A percentile compares a stretch with the other conserved stretches of the same genome.
These are phyloP conservation scores for Spirogloea muscicola DNA, from an alignment of 139 green algal species.

Conservation along the genomic window DNA sequence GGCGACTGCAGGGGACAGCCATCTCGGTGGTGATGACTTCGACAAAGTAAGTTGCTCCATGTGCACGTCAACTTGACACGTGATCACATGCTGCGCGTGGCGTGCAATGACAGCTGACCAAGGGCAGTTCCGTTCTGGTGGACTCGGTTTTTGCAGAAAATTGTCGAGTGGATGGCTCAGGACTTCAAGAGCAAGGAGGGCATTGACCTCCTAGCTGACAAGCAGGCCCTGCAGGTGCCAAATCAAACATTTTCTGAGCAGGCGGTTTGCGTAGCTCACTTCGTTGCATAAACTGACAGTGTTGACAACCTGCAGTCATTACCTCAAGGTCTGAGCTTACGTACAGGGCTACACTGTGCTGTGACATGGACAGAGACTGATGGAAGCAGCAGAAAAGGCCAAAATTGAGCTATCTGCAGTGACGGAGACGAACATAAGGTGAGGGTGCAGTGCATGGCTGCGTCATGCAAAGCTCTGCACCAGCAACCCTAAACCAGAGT, in stretches of 20 bases:
- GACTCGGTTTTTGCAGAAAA: slow-evolving; percentile 57
- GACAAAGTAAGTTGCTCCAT: slow-evolving; percentile 98
- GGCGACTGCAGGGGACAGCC: slow-evolving; percentile 92
- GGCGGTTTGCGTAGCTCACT: too few species aligned
- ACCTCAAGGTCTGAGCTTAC: neutral
- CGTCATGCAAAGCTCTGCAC: neutral
- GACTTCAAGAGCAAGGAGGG: slow-evolving; percentile 87
- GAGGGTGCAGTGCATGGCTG: neutral
- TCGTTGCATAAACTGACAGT: neutral
- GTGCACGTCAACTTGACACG: slow-evolving; percentile 94
- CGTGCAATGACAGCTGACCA: too few species aligned
- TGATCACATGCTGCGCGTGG: too few species aligned
- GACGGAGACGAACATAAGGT: slow-evolving; percentile 78
- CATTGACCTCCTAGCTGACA: slow-evolving; percentile 94
- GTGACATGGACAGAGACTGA: slow-evolving; percentile 59
- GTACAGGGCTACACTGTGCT: neutral
- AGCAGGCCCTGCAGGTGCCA: slow-evolving; percentile 82
- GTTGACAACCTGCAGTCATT: neutral
- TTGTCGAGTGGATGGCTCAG: slow-evolving; percentile 88
- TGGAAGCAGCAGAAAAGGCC: slow-evolving; percentile 96
- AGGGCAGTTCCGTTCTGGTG: too few species aligned
- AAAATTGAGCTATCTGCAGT: slow-evolving; percentile 94
- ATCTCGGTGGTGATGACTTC: slow-evolving; percentile 98
- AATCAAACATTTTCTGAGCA: slow-evolving; percentile 86
- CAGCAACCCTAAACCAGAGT: neutral